Evolutionary conservation across 2,329 filamentous ascomycete genomes (phyloP).

Genomic region (Aspergillus versicolor): DNA sequence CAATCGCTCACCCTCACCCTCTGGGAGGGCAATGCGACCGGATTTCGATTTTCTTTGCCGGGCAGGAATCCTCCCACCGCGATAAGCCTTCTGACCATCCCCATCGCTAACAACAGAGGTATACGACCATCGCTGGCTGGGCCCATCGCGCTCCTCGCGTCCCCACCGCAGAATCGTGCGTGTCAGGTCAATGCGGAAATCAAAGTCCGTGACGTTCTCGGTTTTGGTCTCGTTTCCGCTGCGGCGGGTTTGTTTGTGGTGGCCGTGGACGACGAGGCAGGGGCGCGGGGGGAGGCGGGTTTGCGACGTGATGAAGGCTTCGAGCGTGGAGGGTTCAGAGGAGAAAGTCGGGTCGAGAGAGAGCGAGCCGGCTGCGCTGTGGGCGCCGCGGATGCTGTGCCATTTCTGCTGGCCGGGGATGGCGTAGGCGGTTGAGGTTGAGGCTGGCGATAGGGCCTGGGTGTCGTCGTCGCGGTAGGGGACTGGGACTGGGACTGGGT

Average conservation of each 20-base stretch:
- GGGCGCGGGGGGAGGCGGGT: conserved; percentile 51
- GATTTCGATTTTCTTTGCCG: conserved; percentile 1
- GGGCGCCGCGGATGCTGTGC: conserved; percentile 6
- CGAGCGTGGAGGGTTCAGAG: conserved; percentile 30
- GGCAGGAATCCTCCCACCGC: conserved; percentile 22
- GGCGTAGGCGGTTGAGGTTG: background rate
- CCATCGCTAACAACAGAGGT: conserved; percentile 22
- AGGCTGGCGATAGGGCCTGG: background rate
- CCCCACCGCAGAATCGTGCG: conserved; percentile 1
- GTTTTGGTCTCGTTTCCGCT: conserved; percentile 20
- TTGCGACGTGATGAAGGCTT: conserved; percentile 42
- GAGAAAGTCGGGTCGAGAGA: conserved; percentile 14
- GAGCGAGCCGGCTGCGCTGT: background rate
- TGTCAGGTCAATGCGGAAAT: conserved; percentile 29
- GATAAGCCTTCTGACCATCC: conserved; percentile 25
- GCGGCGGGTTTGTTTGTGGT: conserved; percentile 47
- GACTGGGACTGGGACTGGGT: background rate
- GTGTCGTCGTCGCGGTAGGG: background rate
- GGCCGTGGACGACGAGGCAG: conserved; percentile 54
- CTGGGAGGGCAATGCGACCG: background rate
- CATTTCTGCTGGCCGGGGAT: conserved; percentile 7
- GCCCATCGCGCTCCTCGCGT: conserved; percentile 7
- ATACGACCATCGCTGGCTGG: conserved; percentile 14
- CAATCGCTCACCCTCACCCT: conserved; percentile 4
- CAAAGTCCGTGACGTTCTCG: conserved; percentile 30